Evolutionary conservation across 768 basidiomycete species (phyloP).

Genomic region (Leccinellum albellum): DNA sequence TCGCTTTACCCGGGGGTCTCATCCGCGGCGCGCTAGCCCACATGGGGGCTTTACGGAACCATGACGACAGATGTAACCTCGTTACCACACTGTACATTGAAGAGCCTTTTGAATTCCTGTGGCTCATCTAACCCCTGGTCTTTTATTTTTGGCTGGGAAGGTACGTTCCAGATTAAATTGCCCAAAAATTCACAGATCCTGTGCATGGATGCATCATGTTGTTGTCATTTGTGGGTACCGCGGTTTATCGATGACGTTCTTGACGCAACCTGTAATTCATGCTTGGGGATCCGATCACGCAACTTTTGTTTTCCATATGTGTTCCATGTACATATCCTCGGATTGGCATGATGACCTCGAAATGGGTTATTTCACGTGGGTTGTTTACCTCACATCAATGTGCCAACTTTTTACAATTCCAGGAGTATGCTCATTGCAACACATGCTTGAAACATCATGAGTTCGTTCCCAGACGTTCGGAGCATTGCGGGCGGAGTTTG

Average conservation of each 20-base stretch:
- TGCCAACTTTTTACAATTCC: neutral
- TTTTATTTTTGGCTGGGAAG: constrained; percentile 34
- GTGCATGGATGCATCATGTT: too few relatives aligned
- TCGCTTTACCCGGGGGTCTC: constrained; percentile 77
- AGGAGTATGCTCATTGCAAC: neutral
- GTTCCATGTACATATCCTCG: neutral
- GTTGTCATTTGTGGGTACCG: too few relatives aligned
- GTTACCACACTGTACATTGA: constrained; percentile 76
- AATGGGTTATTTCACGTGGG: neutral
- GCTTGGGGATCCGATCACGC: neutral
- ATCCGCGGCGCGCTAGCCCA: constrained; percentile 79
- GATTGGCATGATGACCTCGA: too few relatives aligned
- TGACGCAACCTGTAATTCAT: neutral
- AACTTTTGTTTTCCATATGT: neutral
- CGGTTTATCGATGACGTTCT: neutral
- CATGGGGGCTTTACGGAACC: constrained; percentile 69
- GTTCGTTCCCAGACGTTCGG: too few relatives aligned
- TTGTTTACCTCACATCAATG: neutral
- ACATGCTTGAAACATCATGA: neutral
- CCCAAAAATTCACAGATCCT: constrained; percentile 52
- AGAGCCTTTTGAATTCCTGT: neutral
- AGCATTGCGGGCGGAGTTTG: too few relatives aligned
- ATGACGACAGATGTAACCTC: constrained; percentile 77
- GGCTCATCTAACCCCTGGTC: neutral
- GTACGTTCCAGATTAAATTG: constrained; percentile 81